Conservation (phyloP, 192 early-diverging fungal species). For the Coemansia sp. region DNA sequence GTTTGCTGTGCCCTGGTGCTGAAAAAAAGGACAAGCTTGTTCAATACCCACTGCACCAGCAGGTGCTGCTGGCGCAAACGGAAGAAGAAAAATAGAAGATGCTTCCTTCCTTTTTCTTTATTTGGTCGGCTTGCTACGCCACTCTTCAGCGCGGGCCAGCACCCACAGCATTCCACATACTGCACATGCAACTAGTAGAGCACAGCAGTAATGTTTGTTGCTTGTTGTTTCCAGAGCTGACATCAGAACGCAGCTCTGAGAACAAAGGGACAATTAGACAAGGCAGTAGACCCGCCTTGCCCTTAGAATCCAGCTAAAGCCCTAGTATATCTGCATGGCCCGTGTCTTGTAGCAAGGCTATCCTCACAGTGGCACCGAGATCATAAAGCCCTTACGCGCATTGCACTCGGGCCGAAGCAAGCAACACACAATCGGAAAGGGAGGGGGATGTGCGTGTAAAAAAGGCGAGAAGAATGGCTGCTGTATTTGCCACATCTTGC, state of each 20-base stretch:
- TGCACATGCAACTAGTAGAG: not conserved
- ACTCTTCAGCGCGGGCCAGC: not conserved
- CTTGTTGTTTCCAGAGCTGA: not conserved
- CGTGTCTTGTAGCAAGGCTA: too few relatives aligned
- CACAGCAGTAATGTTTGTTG: not conserved
- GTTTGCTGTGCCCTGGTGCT: too few relatives aligned
- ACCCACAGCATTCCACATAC: too few relatives aligned
- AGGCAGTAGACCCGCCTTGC: too few relatives aligned
- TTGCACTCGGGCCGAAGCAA: constrained; percentile 1
- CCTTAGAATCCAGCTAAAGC: too few relatives aligned
- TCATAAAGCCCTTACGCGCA: not conserved
- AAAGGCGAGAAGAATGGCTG: constrained; percentile 3
- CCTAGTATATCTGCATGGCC: too few relatives aligned
- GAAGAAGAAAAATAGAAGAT: not conserved
- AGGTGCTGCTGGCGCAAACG: not conserved
- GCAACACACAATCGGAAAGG: not conserved
- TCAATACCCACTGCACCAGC: not conserved
- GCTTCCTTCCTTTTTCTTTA: not conserved
- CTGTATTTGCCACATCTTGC: not conserved
- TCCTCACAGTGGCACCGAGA: not conserved
- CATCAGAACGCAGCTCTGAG: too few relatives aligned
- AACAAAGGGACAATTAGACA: too few relatives aligned
- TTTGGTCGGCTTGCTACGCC: not conserved
- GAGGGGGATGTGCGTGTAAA: not conserved
- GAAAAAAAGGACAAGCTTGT: not conserved